Evolutionary conservation across 2,329 filamentous ascomycete genomes (phyloP), one percentile per base, ranked within the genome.

Genomic region (Hirsutella minnesotensis): DNA sequence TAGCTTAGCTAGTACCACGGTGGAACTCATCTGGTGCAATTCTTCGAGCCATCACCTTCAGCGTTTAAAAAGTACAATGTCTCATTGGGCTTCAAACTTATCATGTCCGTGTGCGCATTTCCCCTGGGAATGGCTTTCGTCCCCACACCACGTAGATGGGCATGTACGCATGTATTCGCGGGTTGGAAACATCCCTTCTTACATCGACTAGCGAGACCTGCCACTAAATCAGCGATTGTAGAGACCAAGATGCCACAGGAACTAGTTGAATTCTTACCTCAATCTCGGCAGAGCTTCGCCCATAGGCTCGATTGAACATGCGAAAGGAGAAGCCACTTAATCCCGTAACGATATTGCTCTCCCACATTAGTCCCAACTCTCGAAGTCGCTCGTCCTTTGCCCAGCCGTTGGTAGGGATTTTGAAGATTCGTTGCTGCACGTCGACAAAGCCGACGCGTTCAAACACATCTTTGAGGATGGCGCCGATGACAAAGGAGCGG

Each of bases 351-450:
- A 66, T 59, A 38, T 69, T 69, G 16, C 53, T 54, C 51, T 70
- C 64, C 68, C 67, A 70, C 52, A 68, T 59, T 33, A 53, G 58
- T 0, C 69, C 69, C 4, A 72, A 47, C 13, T 65, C 60, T 50
- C 66, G 70, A 40, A 67, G 57, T 18, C 53, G 51, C 34, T 60
- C 59, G 38, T 71, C 60, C 48, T 66, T 68, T 1, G 75, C 62
- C 76, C 75, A 79, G 4, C 62, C 60, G 29, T 73, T 75, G 38
- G 72, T 61, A 0, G 75, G 75, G 31, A 77, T 59, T 53, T 72
- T 76, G 55, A 72, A 73, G 2, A 72, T 52, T 19, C 59, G 60
- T 52, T 78, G 65, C 24, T 68, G 63, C 12, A 79, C 65, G 42
- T 78, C 70, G 7, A 72, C 66, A 47, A 79, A 79, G 0, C 75